These are phyloP conservation scores for Echinochloa phyllopogon DNA, from an alignment of 176 grass and related monocot genomes.

Conservation along the genomic window DNA sequence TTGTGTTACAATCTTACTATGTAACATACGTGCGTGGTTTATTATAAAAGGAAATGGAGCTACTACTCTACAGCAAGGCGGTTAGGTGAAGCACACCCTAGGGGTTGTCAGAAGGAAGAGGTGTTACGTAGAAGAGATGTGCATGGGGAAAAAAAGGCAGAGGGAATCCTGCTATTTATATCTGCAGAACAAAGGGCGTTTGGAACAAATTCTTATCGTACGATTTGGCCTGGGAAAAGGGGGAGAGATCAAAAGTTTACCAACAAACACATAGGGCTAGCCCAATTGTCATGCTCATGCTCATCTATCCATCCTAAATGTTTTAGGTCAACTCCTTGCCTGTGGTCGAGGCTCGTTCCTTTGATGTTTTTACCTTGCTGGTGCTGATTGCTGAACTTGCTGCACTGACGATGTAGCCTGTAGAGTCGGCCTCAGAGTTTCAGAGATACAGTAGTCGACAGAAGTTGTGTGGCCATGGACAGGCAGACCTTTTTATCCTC, in stretches of 20 bases:
- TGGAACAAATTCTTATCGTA: slow-evolving; percentile 55
- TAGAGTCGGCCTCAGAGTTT: slow-evolving; percentile 5
- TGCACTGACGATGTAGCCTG: not conserved
- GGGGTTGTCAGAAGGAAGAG: not conserved
- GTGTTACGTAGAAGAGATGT: slow-evolving; percentile 43
- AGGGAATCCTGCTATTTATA: slow-evolving; percentile 42
- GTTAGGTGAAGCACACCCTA: not conserved
- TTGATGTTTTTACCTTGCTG: not conserved
- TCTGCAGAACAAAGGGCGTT: slow-evolving; percentile 46
- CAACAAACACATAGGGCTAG: slow-evolving; percentile 31
- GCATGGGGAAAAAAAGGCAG: slow-evolving; percentile 30
- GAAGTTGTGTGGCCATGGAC: not conserved
- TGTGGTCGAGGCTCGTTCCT: not conserved
- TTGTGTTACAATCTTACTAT: not conserved
- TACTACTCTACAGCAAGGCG: not conserved
- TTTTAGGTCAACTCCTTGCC: slow-evolving; percentile 38
- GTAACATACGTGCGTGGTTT: not conserved
- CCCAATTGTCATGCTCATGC: slow-evolving; percentile 9
- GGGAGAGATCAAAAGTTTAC: slow-evolving; percentile 21
- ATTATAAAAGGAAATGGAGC: not conserved
- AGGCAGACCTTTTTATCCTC: not conserved
- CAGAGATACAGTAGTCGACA: not conserved
- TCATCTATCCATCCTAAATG: not conserved
- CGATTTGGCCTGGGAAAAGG: slow-evolving; percentile 40
- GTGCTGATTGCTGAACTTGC: not conserved